Conservation (phyloP, 106 monocot genomes). For the Amphibolis antarctica region DNA sequence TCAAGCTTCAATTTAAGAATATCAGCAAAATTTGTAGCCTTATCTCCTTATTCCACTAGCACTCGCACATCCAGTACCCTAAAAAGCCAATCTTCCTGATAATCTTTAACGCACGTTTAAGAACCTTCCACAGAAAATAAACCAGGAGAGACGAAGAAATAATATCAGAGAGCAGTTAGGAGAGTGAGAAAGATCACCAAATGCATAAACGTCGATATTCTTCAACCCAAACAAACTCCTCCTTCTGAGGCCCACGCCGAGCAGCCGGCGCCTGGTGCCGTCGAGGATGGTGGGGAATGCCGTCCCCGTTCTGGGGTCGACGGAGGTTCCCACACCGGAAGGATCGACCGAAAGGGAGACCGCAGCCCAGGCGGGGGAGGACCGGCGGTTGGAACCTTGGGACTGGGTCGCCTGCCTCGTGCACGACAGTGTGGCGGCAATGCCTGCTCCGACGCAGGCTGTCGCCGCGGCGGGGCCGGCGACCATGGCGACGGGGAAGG, state of each 20-base stretch:
- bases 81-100: too few species aligned
- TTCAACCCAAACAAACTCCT: slow-evolving; percentile 65
- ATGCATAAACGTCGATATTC: slow-evolving; percentile 76
- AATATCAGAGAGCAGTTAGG: not conserved
- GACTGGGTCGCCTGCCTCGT: not conserved
- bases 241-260: slow-evolving; percentile 56
- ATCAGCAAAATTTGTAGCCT: too few species aligned
- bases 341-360: slow-evolving; percentile 27
- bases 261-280: slow-evolving; percentile 27
- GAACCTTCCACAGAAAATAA: too few species aligned
- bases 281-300: slow-evolving; percentile 45
- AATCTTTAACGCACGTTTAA: too few species aligned
- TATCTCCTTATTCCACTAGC: too few species aligned
- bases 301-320: slow-evolving; percentile 57
- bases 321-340: slow-evolving; percentile 10
- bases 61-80: too few species aligned
- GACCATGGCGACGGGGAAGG: slow-evolving; percentile 14
- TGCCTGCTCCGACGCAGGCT: slow-evolving; percentile 26
- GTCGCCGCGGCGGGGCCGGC: slow-evolving; percentile 13
- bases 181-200: slow-evolving; percentile 27
- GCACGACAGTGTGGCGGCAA: slow-evolving; percentile 20
- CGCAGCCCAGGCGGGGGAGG: slow-evolving; percentile 41
- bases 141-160: not conserved
- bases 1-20: too few species aligned
- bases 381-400: not conserved